Base-by-base conservation (phyloP, 345 rosid species). In the Ceriops tagal region DNA sequence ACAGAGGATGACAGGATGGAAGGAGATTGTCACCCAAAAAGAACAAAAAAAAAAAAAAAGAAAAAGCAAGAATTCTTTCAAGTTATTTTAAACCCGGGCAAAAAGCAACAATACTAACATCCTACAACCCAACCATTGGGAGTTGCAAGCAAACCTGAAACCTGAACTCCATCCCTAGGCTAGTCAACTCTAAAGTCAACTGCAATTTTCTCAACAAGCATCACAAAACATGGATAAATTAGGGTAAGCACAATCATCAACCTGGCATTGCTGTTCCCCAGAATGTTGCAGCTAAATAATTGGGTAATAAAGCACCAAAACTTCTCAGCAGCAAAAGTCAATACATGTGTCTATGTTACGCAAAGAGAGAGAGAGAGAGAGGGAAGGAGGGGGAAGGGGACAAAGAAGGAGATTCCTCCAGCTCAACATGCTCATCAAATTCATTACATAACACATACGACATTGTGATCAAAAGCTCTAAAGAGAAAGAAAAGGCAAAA, bases 241-340 rank as follows among this genome's bases (percentile, higher is more conserved):
- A 57, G 5, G 52, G 31, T 26, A 34, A 69, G 61, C 31, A 73
- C 68, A 60, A 77, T 62, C 73, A 70, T 80, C 77, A 76, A 85
- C 85, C 84, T 72, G 77, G 61, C 88, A 82, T 81, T 78, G 60
- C 68, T 58, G 20, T 53, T 24, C 69, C 37, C 71, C 75, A 62
- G 61, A 67, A 65, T 24, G 65, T 37, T 75, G 71, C 43, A 68
- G 69, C 81, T 60, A 70, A 76, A 68, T 53, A 75, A 63, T 8
- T 18, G 68, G 68, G 58, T 47, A 13, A 49, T 43, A 62, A 32
- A 73, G 37, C 62, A 74, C 55, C 73, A 77, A 19, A 65, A 59
- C 28, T 43, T 53, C 37, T 67, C 27, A 13, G 24, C 46, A 65
- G 27, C 71, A 63, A 58, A 62, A 73, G 65, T 43, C 57, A 53